Evolutionary conservation across 768 basidiomycete species (phyloP), one percentile per base, ranked within the genome.

Genomic region (Leccinum pellstonianum): DNA sequence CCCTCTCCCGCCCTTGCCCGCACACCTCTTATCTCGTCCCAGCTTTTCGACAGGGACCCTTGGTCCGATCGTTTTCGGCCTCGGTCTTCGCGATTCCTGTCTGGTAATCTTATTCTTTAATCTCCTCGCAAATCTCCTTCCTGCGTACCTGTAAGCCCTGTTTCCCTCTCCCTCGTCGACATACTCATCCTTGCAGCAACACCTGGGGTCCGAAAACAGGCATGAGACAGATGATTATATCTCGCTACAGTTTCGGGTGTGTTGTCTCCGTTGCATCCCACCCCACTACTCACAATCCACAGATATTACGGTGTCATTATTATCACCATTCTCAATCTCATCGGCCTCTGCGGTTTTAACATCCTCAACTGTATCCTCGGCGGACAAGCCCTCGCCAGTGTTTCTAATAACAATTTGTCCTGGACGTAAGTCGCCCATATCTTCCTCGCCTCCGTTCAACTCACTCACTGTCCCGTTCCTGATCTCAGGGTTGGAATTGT

Each of bases 191-290:
- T 2, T 23, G 11, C 54, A 83, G 82, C 59, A 74, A 83, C n/a
- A 84, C 86, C 3, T 91, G 90, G 75, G 90, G 92, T 11, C 90
- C 92, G 0, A 86, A 85, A 69, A 76, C 89, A 1, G 94, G 94
- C 11, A 82, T 88, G 67, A 81, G 91, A 19, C 88, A 93, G 65
- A 92, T 95, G 90, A 84, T 91, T 23, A 82, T 84, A 48, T 86
- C 91, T 3, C 75, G 84, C 25, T 86, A 84, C 68, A 81, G 75
- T 56, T 83, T 84, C 64, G 84, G 84, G 80, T 81, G 14, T 8
- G 75, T 67, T 68, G 70, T 52, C 76, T 77, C 64, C n/a, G 19
- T 1, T 46, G 68, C 77, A 12, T 77, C 77, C 57, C n/a, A 11
- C 9, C 54, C 29, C 0, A 4, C 1, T 14, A 1, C 21, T 5